Base-by-base conservation (phyloP, 23 red algal genomes). In the Gracilaria vermiculophylla region DNA sequence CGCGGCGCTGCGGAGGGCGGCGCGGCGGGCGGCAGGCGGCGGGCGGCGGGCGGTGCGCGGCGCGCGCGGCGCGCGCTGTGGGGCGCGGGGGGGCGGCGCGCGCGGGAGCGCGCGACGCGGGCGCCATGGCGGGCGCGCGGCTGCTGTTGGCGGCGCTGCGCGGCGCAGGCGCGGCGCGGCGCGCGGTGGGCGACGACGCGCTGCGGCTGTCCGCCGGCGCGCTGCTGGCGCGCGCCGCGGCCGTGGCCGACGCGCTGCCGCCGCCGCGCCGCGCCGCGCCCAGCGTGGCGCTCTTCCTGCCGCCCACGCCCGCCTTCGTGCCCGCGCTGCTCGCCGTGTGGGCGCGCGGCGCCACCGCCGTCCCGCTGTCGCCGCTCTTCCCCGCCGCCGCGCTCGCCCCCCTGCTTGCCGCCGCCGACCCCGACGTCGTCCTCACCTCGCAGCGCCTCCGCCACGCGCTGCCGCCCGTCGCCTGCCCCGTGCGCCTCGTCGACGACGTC, bases 341-440 rank as follows among this genome's bases (percentile, higher is more conserved):
- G 87, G 75, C 62, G 53, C 12, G 1, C 44, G 43, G 53, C 1
- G 36, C 76, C 55, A 69, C 58, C 31, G 73, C 87, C 27, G 87
- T 91, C 16, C 87, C 87, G 51, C 76, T 91, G 36, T 80, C 73
- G 37, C 87, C 87, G 33, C 60, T 91, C 8, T 91, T 66, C 45
- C 87, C 87, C 2, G 56, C 87, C n/a, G 47, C 87, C 40, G 87
- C 87, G 45, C 57, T 91, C 2, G 51, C 42, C 21, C 75, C 74
- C 32, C 40, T 91, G 43, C 42, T 91, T 33, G 61, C 39, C 6
- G 76, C 52, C 11, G 40, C 50, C 53, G 14, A 17, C 32, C 75
- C 87, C 48, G 12, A 47, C 62, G 58, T 36, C 50, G 25, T 91
- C 17, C 15, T 91, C 39, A 58, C 56, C 9, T 2, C 76, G 76